Evolutionary conservation across 768 basidiomycete species (phyloP).

Genomic region (Amanita fuliginea): DNA sequence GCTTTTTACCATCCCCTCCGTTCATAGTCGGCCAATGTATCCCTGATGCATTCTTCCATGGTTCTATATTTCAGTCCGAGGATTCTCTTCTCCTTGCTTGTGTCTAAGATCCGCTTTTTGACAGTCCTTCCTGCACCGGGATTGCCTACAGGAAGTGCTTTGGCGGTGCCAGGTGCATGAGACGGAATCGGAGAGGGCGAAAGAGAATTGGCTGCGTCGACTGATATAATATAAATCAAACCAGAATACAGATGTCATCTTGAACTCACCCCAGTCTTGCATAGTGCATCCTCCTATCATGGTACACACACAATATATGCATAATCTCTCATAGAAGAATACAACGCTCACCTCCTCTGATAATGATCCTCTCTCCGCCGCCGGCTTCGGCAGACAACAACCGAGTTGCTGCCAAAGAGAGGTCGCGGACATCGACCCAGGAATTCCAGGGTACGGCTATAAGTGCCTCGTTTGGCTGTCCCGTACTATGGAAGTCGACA

Average conservation of each 20-base stretch:
- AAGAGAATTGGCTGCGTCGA: conserved; percentile 21
- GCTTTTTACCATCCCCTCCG: no score
- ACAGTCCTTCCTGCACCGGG: neutral
- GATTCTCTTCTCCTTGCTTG: neutral
- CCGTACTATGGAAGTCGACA: conserved; percentile 6
- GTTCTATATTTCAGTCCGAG: neutral
- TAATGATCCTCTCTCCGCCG: conserved; percentile 46
- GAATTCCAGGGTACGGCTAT: conserved; percentile 6
- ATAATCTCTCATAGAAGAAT: no score
- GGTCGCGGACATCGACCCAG: conserved; percentile 40
- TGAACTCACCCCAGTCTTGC: conserved; percentile 25
- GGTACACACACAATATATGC: neutral
- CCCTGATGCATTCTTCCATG: conserved; percentile 8
- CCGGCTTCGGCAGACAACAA: conserved; percentile 27
- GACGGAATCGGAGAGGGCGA: conserved; percentile 14
- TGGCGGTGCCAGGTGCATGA: conserved; percentile 2
- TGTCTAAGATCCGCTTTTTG: neutral
- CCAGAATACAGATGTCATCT: no score
- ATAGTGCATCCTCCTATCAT: conserved; percentile 15
- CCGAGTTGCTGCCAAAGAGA: conserved; percentile 38
- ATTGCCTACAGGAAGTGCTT: conserved; percentile 16
- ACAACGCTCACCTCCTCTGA: conserved; percentile 13
- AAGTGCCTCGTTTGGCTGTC: conserved; percentile 10
- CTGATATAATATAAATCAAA: conserved; percentile 10
- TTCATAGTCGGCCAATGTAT: no score